Conservation (phyloP, 306 rosid species). For the Oxytropis ochrocephala region DNA sequence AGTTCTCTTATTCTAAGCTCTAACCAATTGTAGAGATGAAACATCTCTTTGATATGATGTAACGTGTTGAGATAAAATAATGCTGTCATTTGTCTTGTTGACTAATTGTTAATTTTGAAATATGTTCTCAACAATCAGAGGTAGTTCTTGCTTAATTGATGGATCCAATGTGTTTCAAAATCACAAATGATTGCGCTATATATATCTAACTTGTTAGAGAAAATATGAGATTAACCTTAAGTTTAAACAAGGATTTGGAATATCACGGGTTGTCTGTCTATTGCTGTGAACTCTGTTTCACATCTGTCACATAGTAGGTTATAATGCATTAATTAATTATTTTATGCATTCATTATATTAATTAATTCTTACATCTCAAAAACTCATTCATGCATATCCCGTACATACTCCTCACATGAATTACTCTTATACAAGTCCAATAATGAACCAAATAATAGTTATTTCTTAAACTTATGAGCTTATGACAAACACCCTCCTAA, state of each 20-base stretch:
- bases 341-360: background rate
- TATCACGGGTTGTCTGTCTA: background rate
- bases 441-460: too few species aligned
- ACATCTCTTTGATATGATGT: too few species aligned
- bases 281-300: background rate
- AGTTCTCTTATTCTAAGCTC: slow-evolving; percentile 8
- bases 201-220: background rate
- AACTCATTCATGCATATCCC: background rate
- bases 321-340: background rate
- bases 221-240: background rate
- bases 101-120: background rate
- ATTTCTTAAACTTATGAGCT: too few species aligned
- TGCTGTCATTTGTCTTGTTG: background rate
- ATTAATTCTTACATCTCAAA: background rate
- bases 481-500: too few species aligned
- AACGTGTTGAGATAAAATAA: too few species aligned
- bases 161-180: background rate
- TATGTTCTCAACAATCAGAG: too few species aligned
- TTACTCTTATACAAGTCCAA: background rate
- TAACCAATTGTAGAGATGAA: too few species aligned
- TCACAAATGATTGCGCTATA: background rate
- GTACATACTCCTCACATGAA: background rate
- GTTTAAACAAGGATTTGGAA: background rate
- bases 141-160: too few species aligned
- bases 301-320: background rate